phyloP scores from a whole-genome alignment of 169 alveolate species.

The Eimeria nieschulzi region DNA sequence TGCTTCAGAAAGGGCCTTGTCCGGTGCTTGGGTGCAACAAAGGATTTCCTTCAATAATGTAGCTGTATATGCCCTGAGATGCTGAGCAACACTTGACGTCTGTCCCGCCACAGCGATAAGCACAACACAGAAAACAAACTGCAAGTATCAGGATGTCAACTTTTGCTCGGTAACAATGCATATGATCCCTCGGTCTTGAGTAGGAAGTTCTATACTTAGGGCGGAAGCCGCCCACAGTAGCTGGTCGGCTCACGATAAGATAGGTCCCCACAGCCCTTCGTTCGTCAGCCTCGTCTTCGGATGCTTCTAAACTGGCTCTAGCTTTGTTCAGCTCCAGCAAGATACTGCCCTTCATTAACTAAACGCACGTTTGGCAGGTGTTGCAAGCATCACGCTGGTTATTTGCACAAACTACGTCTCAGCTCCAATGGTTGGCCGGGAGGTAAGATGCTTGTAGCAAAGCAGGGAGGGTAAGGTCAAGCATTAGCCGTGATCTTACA shows the following conservation, averaged over 20 bases:
- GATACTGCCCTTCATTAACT: constrained; percentile 41
- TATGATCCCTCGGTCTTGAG: neutral
- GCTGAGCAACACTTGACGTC: constrained; percentile 33
- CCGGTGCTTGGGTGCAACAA: constrained; percentile 24
- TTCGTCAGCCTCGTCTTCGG: constrained; percentile 63
- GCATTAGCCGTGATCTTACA: neutral
- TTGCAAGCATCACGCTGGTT: neutral
- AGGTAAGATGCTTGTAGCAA: too few species aligned
- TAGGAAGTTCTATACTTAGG: neutral
- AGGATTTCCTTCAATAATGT: constrained; percentile 13
- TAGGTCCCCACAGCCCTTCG: constrained; percentile 25
- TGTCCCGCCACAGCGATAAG: neutral
- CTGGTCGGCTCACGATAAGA: neutral
- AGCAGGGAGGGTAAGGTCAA: too few species aligned
- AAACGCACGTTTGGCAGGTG: neutral
- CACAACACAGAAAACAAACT: neutral
- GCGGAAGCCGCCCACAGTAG: neutral
- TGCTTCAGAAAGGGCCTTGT: constrained; percentile 33
- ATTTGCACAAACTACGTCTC: neutral
- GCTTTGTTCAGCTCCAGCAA: constrained; percentile 32
- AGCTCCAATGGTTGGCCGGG: too few species aligned
- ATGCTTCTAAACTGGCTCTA: neutral
- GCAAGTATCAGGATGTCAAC: neutral
- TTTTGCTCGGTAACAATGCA: neutral
- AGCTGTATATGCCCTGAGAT: constrained; percentile 17